These are phyloP conservation scores for Chalciporus pseudorubinellus DNA, from an alignment of 768 basidiomycete genomes.

Conservation along the genomic window DNA sequence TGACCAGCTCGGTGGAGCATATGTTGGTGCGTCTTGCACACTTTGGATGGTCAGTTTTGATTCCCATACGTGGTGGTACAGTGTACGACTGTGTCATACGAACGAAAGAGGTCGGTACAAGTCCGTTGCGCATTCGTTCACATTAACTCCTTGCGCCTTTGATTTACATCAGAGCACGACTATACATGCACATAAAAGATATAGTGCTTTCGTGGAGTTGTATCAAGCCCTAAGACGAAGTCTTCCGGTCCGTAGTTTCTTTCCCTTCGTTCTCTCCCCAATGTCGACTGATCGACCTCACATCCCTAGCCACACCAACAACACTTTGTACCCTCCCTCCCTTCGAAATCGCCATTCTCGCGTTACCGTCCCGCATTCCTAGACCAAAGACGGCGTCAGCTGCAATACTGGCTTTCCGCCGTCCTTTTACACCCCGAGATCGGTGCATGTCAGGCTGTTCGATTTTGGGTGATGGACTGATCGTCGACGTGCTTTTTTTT, in stretches of 20 bases:
- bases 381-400: constrained; percentile 54
- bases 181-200: constrained; percentile 66
- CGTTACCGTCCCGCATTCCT: constrained; percentile 68
- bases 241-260: constrained; percentile 46
- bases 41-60: not conserved
- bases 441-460: constrained; percentile 57
- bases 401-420: constrained; percentile 65
- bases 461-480: constrained; percentile 57
- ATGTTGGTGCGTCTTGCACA: constrained; percentile 48
- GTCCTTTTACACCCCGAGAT: constrained; percentile 70
- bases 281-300: not conserved
- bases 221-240: constrained; percentile 45
- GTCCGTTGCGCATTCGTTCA: not conserved
- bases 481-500: not conserved
- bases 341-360: constrained; percentile 66
- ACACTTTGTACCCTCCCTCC: constrained; percentile 54
- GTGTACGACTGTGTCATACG: constrained; percentile 72
- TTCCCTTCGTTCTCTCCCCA: not conserved
- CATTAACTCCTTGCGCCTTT: not conserved
- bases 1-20: constrained; percentile 60
- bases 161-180: constrained; percentile 45
- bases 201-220: constrained; percentile 62
- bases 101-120: constrained; percentile 51
- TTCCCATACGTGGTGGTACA: constrained; percentile 14
- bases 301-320: constrained; percentile 41